These are phyloP conservation scores for Vaccinium myrtillus DNA, from an alignment of 148 eudicot genomes.

Conservation along the genomic window DNA sequence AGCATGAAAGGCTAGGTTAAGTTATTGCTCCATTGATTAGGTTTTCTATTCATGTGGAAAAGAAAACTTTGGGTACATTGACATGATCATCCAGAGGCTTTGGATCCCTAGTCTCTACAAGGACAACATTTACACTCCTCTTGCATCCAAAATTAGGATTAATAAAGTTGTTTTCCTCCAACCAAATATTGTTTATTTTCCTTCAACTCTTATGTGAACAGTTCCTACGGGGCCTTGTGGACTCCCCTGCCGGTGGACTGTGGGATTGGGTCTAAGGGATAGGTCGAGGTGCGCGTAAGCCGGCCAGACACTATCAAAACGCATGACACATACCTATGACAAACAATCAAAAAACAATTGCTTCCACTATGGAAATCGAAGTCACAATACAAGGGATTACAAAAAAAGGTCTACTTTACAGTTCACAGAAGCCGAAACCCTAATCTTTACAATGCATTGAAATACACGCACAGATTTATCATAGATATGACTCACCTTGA, in stretches of 20 bases:
- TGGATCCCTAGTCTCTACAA: neutral
- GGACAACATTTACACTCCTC: neutral
- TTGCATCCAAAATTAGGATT: neutral
- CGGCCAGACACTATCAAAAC: no score
- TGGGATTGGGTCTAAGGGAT: no score
- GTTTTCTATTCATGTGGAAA: neutral
- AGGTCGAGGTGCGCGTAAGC: no score
- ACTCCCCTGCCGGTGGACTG: no score
- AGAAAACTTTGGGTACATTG: neutral
- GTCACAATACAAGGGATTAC: neutral
- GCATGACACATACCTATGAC: no score
- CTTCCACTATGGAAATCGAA: no score
- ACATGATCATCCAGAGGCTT: neutral
- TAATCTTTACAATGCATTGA: neutral
- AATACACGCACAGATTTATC: neutral
- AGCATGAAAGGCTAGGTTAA: neutral
- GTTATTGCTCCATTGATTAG: neutral
- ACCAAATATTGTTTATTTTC: neutral
- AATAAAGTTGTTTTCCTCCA: neutral
- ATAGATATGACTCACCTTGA: constrained; percentile 27
- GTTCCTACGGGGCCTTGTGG: neutral
- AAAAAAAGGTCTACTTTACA: neutral
- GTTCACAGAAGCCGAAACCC: neutral
- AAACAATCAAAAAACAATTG: no score
- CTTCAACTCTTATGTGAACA: neutral